Evolutionary conservation across 1,284 basidiomycete genomes (phyloP).

Genomic region (Malassezia globosa): DNA sequence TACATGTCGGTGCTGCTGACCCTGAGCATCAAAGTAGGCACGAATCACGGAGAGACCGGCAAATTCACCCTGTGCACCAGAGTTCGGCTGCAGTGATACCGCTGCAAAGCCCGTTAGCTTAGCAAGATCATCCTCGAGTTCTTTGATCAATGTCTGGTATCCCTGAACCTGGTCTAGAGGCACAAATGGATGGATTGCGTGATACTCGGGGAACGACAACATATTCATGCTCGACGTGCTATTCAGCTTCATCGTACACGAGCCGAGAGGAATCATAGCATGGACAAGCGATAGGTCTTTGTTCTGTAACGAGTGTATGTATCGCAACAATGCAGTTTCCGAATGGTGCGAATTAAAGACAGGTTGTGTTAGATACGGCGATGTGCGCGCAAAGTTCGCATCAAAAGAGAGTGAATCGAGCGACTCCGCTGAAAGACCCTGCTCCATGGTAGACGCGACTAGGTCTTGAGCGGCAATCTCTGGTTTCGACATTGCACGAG

Average conservation of each 20-base stretch:
- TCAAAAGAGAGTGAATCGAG: conserved; percentile 29
- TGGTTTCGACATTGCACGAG: conserved; percentile 48
- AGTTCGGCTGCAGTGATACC: conserved; percentile 92
- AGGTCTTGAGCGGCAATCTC: conserved; percentile 34
- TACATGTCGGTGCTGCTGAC: conserved; percentile 73
- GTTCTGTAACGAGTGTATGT: conserved; percentile 81
- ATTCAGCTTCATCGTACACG: conserved; percentile 50
- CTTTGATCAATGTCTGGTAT: conserved; percentile 72
- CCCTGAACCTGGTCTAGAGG: conserved; percentile 81
- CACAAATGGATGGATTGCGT: conserved; percentile 79
- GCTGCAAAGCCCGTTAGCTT: conserved; percentile 89
- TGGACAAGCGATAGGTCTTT: conserved; percentile 92
- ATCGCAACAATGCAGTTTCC: conserved; percentile 85
- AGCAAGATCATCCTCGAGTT: conserved; percentile 81
- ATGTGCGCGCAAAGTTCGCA: conserved; percentile 57
- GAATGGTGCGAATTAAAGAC: conserved; percentile 85
- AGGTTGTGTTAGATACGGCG: conserved; percentile 67
- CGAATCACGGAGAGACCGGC: conserved; percentile 83
- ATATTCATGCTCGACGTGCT: conserved; percentile 77
- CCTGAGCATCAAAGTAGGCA: conserved; percentile 81
- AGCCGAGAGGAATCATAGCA: conserved; percentile 92
- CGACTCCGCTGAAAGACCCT: conserved; percentile 25
- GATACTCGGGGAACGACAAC: conserved; percentile 84
- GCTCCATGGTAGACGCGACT: conserved; percentile 22
- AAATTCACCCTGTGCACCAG: conserved; percentile 90